Base-by-base conservation (phyloP, 371 early-diverging fungal genomes). In the Haplosporangium sp. region DNA sequence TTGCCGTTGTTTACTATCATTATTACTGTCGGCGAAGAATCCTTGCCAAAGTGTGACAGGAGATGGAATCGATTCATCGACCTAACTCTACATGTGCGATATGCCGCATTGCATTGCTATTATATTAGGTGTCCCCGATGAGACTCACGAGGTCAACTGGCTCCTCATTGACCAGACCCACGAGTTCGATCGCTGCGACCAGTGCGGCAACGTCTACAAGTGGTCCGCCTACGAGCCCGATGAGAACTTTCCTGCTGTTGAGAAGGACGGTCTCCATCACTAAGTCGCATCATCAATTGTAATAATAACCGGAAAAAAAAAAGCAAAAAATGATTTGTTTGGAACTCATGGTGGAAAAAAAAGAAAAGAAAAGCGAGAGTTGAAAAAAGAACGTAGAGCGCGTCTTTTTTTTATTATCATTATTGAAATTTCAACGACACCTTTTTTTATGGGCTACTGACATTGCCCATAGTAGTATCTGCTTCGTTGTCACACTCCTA, bases 111-210 rank as follows among this genome's bases (percentile, higher is more conserved):
- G n/a, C n/a, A n/a, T n/a, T n/a, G n/a, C n/a, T n/a, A n/a, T n/a
- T n/a, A n/a, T n/a, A n/a, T n/a, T 59, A 76, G 77, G 77, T 72
- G 70, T 81, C 64, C 67, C 69, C 77, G 67, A 68, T 48, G 74
- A 75, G 69, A 69, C 64, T 47, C 68, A 73, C 74, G 74, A 74
- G 64, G 58, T 65, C 55, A 64, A 60, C 63, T 80, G 73, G 80
- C 62, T 80, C 52, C 53, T 80, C 40, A 74, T 80, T 59, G 80
- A 73, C 68, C n/a, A 71, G 83, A 82, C 84, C 64, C 92, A 93
- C 76, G 92, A 90, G 60, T 85, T 93, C 69, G 95, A 96, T 83
- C 94, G 97, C 72, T 98, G 98, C 92, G 95, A 95, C 51, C 95
- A 97, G 88, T 98, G 98, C 85, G 98, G 97, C 81, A 91, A 87